Conservation (phyloP, 1,284 basidiomycete species). For the Leccinum holopus region DNA sequence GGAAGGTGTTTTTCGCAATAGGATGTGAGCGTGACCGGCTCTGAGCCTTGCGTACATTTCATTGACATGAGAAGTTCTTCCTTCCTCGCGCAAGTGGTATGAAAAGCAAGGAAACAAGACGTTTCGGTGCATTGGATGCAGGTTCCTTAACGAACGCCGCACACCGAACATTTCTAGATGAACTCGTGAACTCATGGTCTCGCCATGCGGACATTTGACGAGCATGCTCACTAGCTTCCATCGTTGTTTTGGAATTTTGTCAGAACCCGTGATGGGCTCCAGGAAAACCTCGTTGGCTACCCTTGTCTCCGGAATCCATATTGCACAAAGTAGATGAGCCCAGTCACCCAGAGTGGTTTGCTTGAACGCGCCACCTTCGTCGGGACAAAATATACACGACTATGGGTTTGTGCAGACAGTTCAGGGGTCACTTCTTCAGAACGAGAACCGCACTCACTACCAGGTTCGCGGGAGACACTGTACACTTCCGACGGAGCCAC, state of each 20-base stretch:
- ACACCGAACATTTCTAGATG: conserved; percentile 79
- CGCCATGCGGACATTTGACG: neutral
- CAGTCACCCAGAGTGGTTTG: conserved; percentile 85
- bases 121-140: conserved; percentile 97
- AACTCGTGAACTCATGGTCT: conserved; percentile 14
- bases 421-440: neutral
- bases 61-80: conserved; percentile 82
- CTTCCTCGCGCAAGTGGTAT: conserved; percentile 91
- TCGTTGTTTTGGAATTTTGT: conserved; percentile 84
- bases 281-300: conserved; percentile 97
- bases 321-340: conserved; percentile 96
- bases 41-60: conserved; percentile 77
- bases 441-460: conserved; percentile 59
- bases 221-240: conserved; percentile 83
- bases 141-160: conserved; percentile 80
- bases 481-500: conserved; percentile 99
- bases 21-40: conserved; percentile 68
- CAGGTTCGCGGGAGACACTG: conserved; percentile 94
- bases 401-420: conserved; percentile 30
- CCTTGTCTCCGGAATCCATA: conserved; percentile 96
- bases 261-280: conserved; percentile 95
- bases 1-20: conserved; percentile 91
- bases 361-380: conserved; percentile 98
- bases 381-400: conserved; percentile 94
- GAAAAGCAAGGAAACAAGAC: conserved; percentile 92